Conservation (phyloP, 257 asterid genomes). For the Scutellaria minor region DNA sequence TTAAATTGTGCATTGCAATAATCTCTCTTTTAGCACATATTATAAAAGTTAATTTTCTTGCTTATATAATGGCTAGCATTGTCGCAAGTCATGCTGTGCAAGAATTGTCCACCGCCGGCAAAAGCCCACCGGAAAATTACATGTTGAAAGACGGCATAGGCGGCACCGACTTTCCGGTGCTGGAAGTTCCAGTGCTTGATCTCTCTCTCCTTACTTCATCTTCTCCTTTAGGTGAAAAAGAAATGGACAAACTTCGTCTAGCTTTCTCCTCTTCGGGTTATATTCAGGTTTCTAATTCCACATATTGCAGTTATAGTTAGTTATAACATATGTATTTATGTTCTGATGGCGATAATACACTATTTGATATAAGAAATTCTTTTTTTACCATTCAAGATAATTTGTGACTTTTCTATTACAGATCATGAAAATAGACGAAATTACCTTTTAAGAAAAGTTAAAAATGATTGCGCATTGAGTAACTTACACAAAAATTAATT, state of each 20-base stretch:
- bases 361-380: too few species aligned
- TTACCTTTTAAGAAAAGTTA: too few species aligned
- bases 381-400: too few species aligned
- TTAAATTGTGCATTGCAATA: background rate
- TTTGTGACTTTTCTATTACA: too few species aligned
- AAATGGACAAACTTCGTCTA: constrained; percentile 37
- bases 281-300: constrained; percentile 38
- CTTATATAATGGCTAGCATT: background rate
- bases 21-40: background rate
- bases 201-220: constrained; percentile 41
- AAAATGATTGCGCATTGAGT: too few species aligned
- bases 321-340: too few species aligned
- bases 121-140: constrained; percentile 40
- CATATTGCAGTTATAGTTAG: too few species aligned
- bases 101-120: constrained; percentile 32
- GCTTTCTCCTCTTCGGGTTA: constrained; percentile 43
- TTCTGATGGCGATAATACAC: too few species aligned
- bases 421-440: too few species aligned
- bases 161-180: constrained; percentile 31
- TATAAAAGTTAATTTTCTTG: too few species aligned
- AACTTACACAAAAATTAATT: too few species aligned
- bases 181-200: constrained; percentile 44
- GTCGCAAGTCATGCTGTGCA: constrained; percentile 25
- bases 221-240: constrained; percentile 35
- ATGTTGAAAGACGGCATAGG: constrained; percentile 33